Conservation (phyloP, 495 filamentous ascomycete species). For the Patellaria atrata region DNA sequence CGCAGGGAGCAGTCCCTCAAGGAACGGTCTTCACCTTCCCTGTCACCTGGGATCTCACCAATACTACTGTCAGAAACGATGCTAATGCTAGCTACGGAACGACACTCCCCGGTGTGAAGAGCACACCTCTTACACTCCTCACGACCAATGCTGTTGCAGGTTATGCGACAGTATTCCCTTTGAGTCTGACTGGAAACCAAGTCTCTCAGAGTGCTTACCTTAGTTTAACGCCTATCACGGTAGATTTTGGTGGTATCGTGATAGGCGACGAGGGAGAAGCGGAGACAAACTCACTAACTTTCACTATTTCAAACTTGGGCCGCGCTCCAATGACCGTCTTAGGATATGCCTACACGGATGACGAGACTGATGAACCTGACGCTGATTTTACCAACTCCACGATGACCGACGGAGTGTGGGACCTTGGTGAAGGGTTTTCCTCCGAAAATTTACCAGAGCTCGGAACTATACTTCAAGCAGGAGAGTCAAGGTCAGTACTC, state of each 20-base stretch:
- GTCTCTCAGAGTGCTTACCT: conserved; percentile 22
- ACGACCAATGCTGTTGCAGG: conserved; percentile 21
- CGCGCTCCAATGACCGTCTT: conserved; percentile 24
- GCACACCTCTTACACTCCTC: conserved; percentile 18
- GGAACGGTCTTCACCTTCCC: conserved; percentile 27
- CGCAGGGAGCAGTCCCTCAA: conserved; percentile 19
- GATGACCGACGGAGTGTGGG: conserved; percentile 11
- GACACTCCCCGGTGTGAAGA: conserved; percentile 22
- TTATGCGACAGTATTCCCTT: conserved; percentile 15
- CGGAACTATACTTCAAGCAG: conserved; percentile 15
- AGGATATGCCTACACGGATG: conserved; percentile 23
- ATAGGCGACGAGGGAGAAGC: conserved; percentile 17
- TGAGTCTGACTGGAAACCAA: conserved; percentile 21
- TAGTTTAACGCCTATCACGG: conserved; percentile 20
- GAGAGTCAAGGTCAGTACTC: background rate
- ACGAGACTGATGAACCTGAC: conserved; percentile 14
- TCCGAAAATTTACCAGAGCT: conserved; percentile 21
- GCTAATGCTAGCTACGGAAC: conserved; percentile 20
- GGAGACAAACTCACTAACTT: conserved; percentile 16
- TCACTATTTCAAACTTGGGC: conserved; percentile 29
- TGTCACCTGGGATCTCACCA: conserved; percentile 27
- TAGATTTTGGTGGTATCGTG: conserved; percentile 28
- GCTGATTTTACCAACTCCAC: conserved; percentile 20
- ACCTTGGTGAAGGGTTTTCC: conserved; percentile 21
- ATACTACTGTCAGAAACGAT: conserved; percentile 24